A percentile compares a stretch with the other conserved stretches of the same genome.
These are phyloP conservation scores for Beauveria sp. DNA, from an alignment of 2,329 filamentous ascomycete genomes.

Conservation along the genomic window DNA sequence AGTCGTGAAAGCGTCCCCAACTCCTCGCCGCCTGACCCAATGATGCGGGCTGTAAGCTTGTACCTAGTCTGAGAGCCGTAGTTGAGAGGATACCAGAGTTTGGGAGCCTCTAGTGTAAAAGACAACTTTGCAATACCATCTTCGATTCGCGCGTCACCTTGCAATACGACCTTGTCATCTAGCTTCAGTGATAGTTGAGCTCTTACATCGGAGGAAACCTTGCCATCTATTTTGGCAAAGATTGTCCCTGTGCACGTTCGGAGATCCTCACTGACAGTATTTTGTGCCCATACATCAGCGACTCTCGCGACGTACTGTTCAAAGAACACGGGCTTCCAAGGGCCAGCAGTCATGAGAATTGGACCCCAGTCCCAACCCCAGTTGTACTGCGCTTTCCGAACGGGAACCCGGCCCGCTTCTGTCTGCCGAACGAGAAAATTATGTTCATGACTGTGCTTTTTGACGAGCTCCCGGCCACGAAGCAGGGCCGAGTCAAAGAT, in stretches of 20 bases:
- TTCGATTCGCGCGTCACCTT: slow-evolving; percentile 8
- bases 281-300: slow-evolving; percentile 45
- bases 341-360: slow-evolving; percentile 52
- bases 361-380: slow-evolving; percentile 70
- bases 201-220: slow-evolving; percentile 18
- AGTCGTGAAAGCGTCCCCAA: slow-evolving; percentile 49
- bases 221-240: slow-evolving; percentile 29
- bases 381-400: slow-evolving; percentile 62
- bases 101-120: slow-evolving; percentile 33
- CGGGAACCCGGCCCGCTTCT: slow-evolving; percentile 24
- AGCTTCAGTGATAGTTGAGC: slow-evolving; percentile 21
- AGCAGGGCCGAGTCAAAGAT: slow-evolving; percentile 48
- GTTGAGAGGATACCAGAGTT: slow-evolving; percentile 64
- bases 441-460: slow-evolving; percentile 45
- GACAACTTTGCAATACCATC: not conserved
- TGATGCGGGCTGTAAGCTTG: slow-evolving; percentile 49
- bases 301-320: slow-evolving; percentile 56
- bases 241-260: slow-evolving; percentile 29
- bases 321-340: slow-evolving; percentile 59
- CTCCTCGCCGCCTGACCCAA: slow-evolving; percentile 26
- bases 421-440: slow-evolving; percentile 16
- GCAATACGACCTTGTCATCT: slow-evolving; percentile 13
- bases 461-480: slow-evolving; percentile 43
- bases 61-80: slow-evolving; percentile 67
- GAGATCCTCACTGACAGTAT: slow-evolving; percentile 28